A percentile compares a stretch with the other conserved stretches of the same genome.
These are phyloP conservation scores for Danielozyma ontarioensis DNA, from an alignment of 805 yeast species.

Conservation along the genomic window DNA sequence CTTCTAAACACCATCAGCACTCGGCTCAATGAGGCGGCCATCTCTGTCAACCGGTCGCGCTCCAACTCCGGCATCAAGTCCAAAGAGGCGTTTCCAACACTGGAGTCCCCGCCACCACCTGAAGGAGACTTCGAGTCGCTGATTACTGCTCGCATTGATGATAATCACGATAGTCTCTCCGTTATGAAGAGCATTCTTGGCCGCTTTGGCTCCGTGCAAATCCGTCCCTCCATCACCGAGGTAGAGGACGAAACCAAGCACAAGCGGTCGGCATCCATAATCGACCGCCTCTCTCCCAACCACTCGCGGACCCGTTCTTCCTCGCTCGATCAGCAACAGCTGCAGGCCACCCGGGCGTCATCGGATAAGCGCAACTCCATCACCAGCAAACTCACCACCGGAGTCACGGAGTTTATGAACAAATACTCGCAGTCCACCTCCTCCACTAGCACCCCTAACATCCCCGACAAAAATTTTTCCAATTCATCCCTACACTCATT, in stretches of 20 bases:
- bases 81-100: slow-evolving; percentile 24
- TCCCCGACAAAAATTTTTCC: slow-evolving; percentile 14
- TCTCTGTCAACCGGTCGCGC: slow-evolving; percentile 20
- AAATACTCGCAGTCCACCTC: slow-evolving; percentile 10
- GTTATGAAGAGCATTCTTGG: slow-evolving; percentile 34
- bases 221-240: slow-evolving; percentile 14
- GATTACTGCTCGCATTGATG: slow-evolving; percentile 6
- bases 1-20: slow-evolving; percentile 30
- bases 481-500: slow-evolving; percentile 30
- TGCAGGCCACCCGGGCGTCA: slow-evolving; percentile 4
- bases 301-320: slow-evolving; percentile 36
- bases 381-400: slow-evolving; percentile 35
- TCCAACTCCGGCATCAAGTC: slow-evolving; percentile 27
- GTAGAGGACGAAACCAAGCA: neutral
- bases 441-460: neutral
- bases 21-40: slow-evolving; percentile 26
- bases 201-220: slow-evolving; percentile 26
- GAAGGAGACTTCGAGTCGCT: slow-evolving; percentile 12
- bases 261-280: slow-evolving; percentile 17
- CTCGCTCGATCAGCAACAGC: slow-evolving; percentile 19
- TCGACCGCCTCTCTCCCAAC: slow-evolving; percentile 29
- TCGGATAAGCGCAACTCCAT: slow-evolving; percentile 24
- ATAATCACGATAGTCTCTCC: slow-evolving; percentile 18
- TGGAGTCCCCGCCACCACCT: slow-evolving; percentile 10
- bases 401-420: slow-evolving; percentile 39